Percentiles rank a stretch among this genome's conserved stretches.
phyloP scores from a whole-genome alignment of 345 rosid genomes.

The Euclidium syriacum region DNA sequence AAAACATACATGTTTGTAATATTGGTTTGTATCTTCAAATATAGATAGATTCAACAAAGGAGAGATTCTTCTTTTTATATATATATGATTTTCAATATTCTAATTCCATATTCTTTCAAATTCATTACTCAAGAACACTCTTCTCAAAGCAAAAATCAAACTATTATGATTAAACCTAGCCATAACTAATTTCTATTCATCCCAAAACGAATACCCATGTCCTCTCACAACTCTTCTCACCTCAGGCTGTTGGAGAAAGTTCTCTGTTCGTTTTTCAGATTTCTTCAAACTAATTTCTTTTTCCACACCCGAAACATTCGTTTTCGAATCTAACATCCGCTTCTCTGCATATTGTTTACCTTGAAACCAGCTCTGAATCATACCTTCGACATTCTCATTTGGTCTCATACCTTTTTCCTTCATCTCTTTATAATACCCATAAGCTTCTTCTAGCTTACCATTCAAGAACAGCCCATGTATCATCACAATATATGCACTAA shows the following conservation, averaged over 20 bases:
- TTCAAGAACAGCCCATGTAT: constrained; percentile 88
- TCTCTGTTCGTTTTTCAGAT: constrained; percentile 26
- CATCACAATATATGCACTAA: constrained; percentile 73
- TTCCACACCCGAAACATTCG: constrained; percentile 18
- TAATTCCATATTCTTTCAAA: neutral
- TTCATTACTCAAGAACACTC: neutral
- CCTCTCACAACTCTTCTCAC: constrained; percentile 60
- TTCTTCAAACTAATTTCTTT: constrained; percentile 28
- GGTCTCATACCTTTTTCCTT: constrained; percentile 59
- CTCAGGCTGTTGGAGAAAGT: constrained; percentile 59
- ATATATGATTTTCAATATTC: neutral
- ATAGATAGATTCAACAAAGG: constrained; percentile 1
- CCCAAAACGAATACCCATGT: constrained; percentile 64
- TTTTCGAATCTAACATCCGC: constrained; percentile 22
- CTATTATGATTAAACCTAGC: neutral
- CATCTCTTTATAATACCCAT: constrained; percentile 71
- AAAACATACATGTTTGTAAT: constrained; percentile 1
- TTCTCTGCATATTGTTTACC: constrained; percentile 47
- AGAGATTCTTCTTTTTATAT: neutral
- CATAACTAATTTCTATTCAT: constrained; percentile 23
- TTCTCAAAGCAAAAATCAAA: neutral
- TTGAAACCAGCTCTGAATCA: constrained; percentile 65
- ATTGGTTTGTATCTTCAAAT: constrained; percentile 26
- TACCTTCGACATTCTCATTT: constrained; percentile 58
- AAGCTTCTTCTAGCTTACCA: constrained; percentile 74